Evolutionary conservation across 202 grass and related monocot genomes (phyloP).

Genomic region (Brachypodium distachyon): DNA sequence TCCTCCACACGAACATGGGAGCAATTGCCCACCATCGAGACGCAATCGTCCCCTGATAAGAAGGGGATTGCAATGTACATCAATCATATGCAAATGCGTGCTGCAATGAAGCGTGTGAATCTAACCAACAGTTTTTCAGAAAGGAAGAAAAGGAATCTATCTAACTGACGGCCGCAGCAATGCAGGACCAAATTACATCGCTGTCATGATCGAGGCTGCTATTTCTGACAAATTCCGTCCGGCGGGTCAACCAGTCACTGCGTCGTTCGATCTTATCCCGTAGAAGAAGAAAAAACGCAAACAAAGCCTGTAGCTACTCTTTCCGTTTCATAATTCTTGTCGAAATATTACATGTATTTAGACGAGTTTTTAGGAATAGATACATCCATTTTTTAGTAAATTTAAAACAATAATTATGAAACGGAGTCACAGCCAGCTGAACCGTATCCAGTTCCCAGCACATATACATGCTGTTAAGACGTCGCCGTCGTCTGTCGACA

Average conservation of each 20-base stretch:
- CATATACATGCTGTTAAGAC: background rate
- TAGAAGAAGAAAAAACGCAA: background rate
- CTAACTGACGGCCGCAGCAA: background rate
- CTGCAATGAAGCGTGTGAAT: background rate
- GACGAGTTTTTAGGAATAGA: too few relatives aligned
- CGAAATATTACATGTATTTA: too few relatives aligned
- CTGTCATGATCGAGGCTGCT: background rate
- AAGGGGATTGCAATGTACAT: background rate
- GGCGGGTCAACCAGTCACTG: background rate
- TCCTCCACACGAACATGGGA: conserved; percentile 40
- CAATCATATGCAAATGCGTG: background rate
- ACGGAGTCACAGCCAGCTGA: conserved; percentile 8
- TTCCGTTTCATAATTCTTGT: too few relatives aligned
- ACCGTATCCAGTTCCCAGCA: background rate
- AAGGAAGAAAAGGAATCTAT: too few relatives aligned
- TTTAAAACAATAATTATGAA: too few relatives aligned
- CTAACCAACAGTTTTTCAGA: background rate
- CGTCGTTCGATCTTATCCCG: conserved; percentile 3
- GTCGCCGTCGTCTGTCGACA: background rate
- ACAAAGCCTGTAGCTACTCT: too few relatives aligned
- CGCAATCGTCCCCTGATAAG: conserved; percentile 76
- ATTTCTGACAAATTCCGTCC: background rate
- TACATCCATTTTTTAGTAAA: too few relatives aligned
- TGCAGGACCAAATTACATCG: background rate
- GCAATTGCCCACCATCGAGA: conserved; percentile 74